Evolutionary conservation across 179 eudicot species (phyloP).

Genomic region (Heliamphora ciliata): DNA sequence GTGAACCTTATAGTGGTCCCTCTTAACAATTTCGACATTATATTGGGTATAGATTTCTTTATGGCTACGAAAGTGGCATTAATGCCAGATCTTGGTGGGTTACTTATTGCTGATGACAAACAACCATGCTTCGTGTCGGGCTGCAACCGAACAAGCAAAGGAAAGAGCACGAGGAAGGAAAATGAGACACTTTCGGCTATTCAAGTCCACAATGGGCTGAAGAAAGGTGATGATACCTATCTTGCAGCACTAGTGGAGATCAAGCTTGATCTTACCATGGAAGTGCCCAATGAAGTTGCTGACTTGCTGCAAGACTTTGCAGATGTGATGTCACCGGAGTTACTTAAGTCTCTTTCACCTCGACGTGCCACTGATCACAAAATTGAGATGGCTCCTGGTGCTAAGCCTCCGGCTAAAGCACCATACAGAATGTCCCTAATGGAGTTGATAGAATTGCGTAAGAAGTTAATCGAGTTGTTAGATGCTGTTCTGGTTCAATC

Average conservation of each 20-base stretch:
- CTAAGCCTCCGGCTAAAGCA: too few species aligned
- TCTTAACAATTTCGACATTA: too few species aligned
- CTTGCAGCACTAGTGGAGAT: neutral
- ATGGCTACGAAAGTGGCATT: neutral
- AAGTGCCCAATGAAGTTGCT: neutral
- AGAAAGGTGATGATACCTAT: neutral
- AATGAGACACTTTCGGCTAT: neutral
- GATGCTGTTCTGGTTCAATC: too few species aligned
- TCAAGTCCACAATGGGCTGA: neutral
- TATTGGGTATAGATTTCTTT: neutral
- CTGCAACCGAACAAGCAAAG: neutral
- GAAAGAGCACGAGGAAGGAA: neutral
- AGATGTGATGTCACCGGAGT: neutral
- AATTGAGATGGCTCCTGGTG: too few species aligned
- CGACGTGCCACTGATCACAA: neutral
- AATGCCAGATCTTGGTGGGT: neutral
- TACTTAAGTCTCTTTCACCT: neutral
- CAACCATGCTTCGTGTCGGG: too few species aligned
- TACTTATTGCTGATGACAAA: conserved; percentile 5
- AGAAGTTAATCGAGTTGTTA: too few species aligned
- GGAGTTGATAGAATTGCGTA: too few species aligned
- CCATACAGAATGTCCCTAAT: too few species aligned
- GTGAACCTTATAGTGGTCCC: too few species aligned
- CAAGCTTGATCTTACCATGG: neutral
- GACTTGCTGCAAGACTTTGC: neutral